phyloP scores from a whole-genome alignment of 306 rosid species.

The Trifolium repens region DNA sequence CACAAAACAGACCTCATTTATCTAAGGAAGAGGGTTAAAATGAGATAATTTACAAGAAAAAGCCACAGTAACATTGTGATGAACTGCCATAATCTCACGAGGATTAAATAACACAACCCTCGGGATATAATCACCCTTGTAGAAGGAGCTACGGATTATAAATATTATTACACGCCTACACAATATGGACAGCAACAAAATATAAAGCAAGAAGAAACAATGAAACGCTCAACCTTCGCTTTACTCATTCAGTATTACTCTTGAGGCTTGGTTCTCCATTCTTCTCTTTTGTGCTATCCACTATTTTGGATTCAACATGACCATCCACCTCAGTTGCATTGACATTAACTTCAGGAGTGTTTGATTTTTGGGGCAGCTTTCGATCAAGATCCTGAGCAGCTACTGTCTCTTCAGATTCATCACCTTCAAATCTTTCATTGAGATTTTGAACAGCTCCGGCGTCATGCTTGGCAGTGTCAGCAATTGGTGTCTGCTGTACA shows the following conservation, averaged over 20 bases:
- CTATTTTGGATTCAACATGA: slow-evolving; percentile 46
- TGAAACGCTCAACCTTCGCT: slow-evolving; percentile 23
- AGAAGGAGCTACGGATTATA: slow-evolving; percentile 30
- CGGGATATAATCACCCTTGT: slow-evolving; percentile 33
- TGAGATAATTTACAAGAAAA: slow-evolving; percentile 2
- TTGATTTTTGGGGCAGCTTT: slow-evolving; percentile 38
- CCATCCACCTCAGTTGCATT: slow-evolving; percentile 39
- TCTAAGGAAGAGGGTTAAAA: neutral
- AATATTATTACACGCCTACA: slow-evolving; percentile 24
- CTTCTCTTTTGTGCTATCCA: slow-evolving; percentile 39
- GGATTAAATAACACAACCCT: slow-evolving; percentile 32
- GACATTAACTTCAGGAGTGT: slow-evolving; percentile 41
- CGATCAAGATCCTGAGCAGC: slow-evolving; percentile 41
- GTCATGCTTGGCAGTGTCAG: slow-evolving; percentile 44
- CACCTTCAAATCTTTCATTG: slow-evolving; percentile 16
- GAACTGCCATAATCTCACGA: slow-evolving; percentile 39
- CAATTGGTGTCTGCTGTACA: slow-evolving; percentile 44
- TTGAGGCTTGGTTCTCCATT: slow-evolving; percentile 38
- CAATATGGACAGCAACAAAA: slow-evolving; percentile 41
- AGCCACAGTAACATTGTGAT: slow-evolving; percentile 13
- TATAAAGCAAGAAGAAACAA: slow-evolving; percentile 38
- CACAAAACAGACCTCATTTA: neutral
- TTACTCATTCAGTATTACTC: slow-evolving; percentile 48
- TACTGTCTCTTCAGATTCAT: slow-evolving; percentile 41
- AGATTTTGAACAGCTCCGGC: slow-evolving; percentile 48